Base-by-base conservation (phyloP, 2,329 filamentous ascomycete genomes). In the Trematosphaeria pertusa region DNA sequence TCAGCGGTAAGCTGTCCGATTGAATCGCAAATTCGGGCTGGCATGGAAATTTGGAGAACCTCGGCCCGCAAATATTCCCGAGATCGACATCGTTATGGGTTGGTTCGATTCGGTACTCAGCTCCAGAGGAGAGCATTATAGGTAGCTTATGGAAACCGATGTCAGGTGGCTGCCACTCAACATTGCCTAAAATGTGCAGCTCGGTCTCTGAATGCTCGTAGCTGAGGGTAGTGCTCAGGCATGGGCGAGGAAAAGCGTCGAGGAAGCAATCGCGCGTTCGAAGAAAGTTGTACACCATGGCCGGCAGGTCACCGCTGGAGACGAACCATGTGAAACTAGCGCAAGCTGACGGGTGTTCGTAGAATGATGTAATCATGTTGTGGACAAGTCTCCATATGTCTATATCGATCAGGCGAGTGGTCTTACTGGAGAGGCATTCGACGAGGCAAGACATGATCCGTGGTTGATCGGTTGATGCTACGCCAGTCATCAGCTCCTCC, bases 191-290 rank as follows among this genome's bases (percentile, higher is more conserved):
- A 9, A 69, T 47, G 2, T n/a, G 28, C 9, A 62, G 18, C 9
- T 39, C 18, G 7, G 38, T 50, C 21, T 48, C 32, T n/a, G 17
- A 33, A 11, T 37, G 45, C 14, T n/a, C 46, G 12, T 47, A 39
- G 2, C 43, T 34, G 26, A 64, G 49, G 1, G 46, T 24, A 15
- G 66, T 43, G 6, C 52, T 42, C 3, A 72, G 4, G 24, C 38
- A 50, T 9, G 57, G 52, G 2, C 41, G 48, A 1, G 47, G 43
- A 9, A 36, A 50, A 1, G 43, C 50, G 17, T 64, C 46, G 3
- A 50, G 6, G 42, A 72, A 68, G 42, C 67, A 72, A 31, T 72
- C 69, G 14, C 64, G 65, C 1, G 59, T 61, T 1, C 56, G 56
- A n/a, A 70, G 28, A 30, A 68, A 69, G 33, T 70, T 67, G 49